A percentile compares a stretch with the other conserved stretches of the same genome.
phyloP scores from a whole-genome alignment of 805 yeast species.

The Myxozyma lipomycoides region DNA sequence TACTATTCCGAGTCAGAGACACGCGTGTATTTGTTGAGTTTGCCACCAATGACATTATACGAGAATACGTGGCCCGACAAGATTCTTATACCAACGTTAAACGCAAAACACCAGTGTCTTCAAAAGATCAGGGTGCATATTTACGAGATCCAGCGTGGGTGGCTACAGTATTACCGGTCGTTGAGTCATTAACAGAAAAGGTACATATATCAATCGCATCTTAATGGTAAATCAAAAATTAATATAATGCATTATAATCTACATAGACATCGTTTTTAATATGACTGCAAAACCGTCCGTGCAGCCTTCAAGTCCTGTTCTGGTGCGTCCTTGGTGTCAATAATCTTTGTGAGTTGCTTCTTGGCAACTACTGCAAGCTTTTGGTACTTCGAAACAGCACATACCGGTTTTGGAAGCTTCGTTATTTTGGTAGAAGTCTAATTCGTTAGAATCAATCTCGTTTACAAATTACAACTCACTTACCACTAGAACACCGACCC shows the following conservation, averaged over 20 bases:
- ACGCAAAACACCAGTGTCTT: slow-evolving; percentile 44
- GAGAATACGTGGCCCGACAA: slow-evolving; percentile 76
- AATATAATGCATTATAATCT: neutral
- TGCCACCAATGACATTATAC: slow-evolving; percentile 54
- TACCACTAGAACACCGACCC: slow-evolving; percentile 58
- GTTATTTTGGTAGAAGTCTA: slow-evolving; percentile 32
- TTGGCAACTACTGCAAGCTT: slow-evolving; percentile 41
- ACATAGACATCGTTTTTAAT: slow-evolving; percentile 1
- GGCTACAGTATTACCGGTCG: slow-evolving; percentile 52
- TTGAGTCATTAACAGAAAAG: slow-evolving; percentile 39
- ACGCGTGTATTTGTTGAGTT: slow-evolving; percentile 81
- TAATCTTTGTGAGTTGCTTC: slow-evolving; percentile 39
- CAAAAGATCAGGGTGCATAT: slow-evolving; percentile 63
- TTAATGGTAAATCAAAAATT: neutral
- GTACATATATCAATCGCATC: neutral
- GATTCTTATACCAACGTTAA: slow-evolving; percentile 48
- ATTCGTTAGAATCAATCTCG: neutral
- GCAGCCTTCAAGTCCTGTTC: slow-evolving; percentile 43
- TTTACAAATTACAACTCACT: neutral
- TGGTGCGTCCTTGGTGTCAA: slow-evolving; percentile 34
- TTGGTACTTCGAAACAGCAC: slow-evolving; percentile 32
- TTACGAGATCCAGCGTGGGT: slow-evolving; percentile 89
- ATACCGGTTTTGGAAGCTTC: slow-evolving; percentile 3
- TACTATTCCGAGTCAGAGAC: slow-evolving; percentile 76
- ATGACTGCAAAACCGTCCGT: slow-evolving; percentile 30